Percentiles rank a stretch among this genome's conserved stretches.
phyloP scores from a whole-genome alignment of 108 stramenopile genomes.

The Cyclotella distinguenda region DNA sequence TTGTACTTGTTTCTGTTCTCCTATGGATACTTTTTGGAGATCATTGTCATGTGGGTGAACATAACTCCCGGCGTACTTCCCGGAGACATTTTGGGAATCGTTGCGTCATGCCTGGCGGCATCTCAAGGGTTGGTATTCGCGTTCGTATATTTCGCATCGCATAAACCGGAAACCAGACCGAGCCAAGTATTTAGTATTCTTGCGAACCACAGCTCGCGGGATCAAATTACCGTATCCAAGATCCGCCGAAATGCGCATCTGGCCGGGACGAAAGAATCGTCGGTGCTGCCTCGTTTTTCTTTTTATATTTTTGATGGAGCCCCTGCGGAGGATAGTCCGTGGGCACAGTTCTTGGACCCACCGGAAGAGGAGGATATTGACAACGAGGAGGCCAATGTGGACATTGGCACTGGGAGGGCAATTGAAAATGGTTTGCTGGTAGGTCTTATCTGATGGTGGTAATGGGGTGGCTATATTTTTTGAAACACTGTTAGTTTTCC shows the following conservation, averaged over 20 bases:
- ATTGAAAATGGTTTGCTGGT: too few relatives aligned
- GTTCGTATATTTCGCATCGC: not conserved
- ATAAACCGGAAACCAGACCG: not conserved
- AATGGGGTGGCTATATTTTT: too few relatives aligned
- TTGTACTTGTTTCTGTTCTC: constrained; percentile 6
- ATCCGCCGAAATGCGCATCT: constrained; percentile 10
- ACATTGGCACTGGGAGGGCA: too few relatives aligned
- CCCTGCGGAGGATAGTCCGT: constrained; percentile 26
- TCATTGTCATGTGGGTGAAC: not conserved
- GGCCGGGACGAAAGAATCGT: not conserved
- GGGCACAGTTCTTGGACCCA: constrained; percentile 14
- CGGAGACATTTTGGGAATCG: not conserved
- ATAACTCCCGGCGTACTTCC: not conserved
- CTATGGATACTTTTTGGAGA: not conserved
- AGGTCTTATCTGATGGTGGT: too few relatives aligned
- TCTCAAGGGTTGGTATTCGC: constrained; percentile 8
- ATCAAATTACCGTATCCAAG: constrained; percentile 9
- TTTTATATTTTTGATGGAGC: constrained; percentile 35
- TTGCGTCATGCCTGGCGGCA: not conserved
- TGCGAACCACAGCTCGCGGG: too few relatives aligned
- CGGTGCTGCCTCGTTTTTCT: not conserved
- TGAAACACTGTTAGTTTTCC: too few relatives aligned
- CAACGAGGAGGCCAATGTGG: too few relatives aligned
- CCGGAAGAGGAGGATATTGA: not conserved
- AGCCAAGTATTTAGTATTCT: too few relatives aligned